Percentiles rank a stretch among this genome's conserved stretches.
These are phyloP conservation scores for Phytophthora pistaciae DNA, from an alignment of 352 stramenopile species.

Conservation along the genomic window DNA sequence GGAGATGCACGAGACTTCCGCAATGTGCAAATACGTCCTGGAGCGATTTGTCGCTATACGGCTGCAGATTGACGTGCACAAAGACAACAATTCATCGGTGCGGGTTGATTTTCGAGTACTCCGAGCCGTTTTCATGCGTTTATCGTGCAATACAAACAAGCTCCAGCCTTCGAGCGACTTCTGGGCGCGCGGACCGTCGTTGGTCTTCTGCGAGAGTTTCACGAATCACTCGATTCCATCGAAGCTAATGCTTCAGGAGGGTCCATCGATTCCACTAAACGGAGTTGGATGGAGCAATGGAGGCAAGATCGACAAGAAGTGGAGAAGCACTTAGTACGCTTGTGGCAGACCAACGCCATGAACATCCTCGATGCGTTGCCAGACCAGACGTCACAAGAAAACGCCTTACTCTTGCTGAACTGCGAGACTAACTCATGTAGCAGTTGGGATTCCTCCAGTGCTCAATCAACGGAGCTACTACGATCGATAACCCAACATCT, in stretches of 20 bases:
- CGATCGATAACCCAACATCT: background rate
- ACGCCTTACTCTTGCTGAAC: constrained; percentile 4
- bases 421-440: background rate
- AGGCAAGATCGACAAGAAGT: background rate
- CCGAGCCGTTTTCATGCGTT: constrained; percentile 3
- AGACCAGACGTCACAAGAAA: background rate
- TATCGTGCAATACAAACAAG: constrained; percentile 3
- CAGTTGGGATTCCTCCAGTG: background rate
- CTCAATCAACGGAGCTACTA: background rate
- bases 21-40: background rate
- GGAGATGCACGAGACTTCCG: background rate
- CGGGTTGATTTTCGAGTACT: background rate
- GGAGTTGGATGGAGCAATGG: constrained; percentile 5
- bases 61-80: background rate
- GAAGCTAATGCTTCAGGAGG: background rate
- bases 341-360: constrained; percentile 10
- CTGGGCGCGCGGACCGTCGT: constrained; percentile 1
- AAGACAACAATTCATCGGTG: background rate
- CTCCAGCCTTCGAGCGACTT: constrained; percentile 5
- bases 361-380: background rate
- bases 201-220: background rate
- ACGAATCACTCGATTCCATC: background rate
- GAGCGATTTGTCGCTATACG: background rate
- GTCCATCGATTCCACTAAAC: background rate
- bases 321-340: background rate